Base-by-base conservation (phyloP, 345 rosid genomes). In the Populus euphratica region DNA sequence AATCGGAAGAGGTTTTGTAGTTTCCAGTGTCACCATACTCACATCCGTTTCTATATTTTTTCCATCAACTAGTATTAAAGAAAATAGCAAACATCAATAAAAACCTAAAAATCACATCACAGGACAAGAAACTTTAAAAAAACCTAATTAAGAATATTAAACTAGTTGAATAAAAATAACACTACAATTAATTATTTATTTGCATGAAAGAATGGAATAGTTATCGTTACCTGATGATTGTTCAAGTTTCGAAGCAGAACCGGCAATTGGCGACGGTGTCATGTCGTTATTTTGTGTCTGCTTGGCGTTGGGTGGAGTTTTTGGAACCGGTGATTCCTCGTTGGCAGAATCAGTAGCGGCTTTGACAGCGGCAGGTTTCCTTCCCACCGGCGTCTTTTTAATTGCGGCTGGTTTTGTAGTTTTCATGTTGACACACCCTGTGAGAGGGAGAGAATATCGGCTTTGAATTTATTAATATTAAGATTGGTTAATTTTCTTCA, bases 311-410 rank as follows among this genome's bases (percentile, higher is more conserved):
- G 72, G 85, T 16, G 62, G 38, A 20, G 82, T 56, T 63, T 77
- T 79, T 21, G 80, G 74, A 63, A 78, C 39, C 43, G 50, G 33
- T 43, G 83, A 65, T 27, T 61, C 83, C 41, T 62, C 66, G 8
- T 75, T 38, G 0, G 54, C 61, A 14, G 76, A 33, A 59, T 67
- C 66, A 5, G 82, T 4, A 52, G 78, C 31, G 23, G 39, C 29
- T 62, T 73, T 78, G 21, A 43, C 29, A 17, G 36, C 31, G 18
- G 79, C 77, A 8, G 77, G 17, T 70, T 87, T 89, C 76, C 77
- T 87, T 50, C 49, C 77, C 80, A 85, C 81, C 82, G 80, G 78
- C 81, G 88, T 81, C 76, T 33, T 86, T 52, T 81, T 81, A 10
- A 76, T 16, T 21, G 77, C 27, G 21, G 72, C 85, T 14, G 77